Conservation (phyloP, 495 filamentous ascomycete species). For the Wilcoxina mikolae region DNA sequence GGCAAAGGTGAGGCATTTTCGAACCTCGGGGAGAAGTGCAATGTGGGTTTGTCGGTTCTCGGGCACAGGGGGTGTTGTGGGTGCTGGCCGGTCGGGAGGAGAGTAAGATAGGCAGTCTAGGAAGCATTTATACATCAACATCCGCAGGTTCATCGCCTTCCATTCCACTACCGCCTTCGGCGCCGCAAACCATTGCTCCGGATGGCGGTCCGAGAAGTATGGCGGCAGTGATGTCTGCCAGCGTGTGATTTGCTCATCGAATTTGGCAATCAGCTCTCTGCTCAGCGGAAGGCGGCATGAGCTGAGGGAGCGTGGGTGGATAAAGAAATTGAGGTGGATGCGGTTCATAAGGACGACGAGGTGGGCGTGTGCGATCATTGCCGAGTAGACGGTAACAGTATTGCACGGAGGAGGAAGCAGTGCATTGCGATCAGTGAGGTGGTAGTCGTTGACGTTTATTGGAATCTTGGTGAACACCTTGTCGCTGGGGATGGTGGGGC, state of each 20-base stretch:
- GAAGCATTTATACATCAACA: constrained; percentile 26
- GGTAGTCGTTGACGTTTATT: constrained; percentile 23
- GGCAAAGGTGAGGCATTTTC: constrained; percentile 25
- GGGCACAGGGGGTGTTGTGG: constrained; percentile 8
- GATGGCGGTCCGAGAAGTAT: constrained; percentile 13
- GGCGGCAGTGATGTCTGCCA: constrained; percentile 21
- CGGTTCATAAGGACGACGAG: constrained; percentile 24
- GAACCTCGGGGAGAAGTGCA: constrained; percentile 8
- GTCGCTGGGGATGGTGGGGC: constrained; percentile 25
- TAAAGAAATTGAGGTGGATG: constrained; percentile 28
- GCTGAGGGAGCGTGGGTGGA: constrained; percentile 10
- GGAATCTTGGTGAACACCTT: constrained; percentile 26
- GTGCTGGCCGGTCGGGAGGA: not conserved
- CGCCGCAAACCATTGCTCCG: constrained; percentile 19
- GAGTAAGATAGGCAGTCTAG: constrained; percentile 17
- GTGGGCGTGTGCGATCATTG: constrained; percentile 29
- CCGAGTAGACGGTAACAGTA: constrained; percentile 27
- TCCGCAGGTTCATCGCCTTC: constrained; percentile 30
- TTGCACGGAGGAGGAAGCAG: constrained; percentile 17
- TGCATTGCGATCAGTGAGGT: not conserved
- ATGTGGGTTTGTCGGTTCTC: constrained; percentile 10
- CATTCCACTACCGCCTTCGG: constrained; percentile 25
- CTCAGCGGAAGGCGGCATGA: constrained; percentile 10
- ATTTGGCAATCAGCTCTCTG: constrained; percentile 17
- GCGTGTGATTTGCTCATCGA: constrained; percentile 22